Base-by-base conservation (phyloP, 371 early-diverging fungal species). In the Rhizopus microsporus region DNA sequence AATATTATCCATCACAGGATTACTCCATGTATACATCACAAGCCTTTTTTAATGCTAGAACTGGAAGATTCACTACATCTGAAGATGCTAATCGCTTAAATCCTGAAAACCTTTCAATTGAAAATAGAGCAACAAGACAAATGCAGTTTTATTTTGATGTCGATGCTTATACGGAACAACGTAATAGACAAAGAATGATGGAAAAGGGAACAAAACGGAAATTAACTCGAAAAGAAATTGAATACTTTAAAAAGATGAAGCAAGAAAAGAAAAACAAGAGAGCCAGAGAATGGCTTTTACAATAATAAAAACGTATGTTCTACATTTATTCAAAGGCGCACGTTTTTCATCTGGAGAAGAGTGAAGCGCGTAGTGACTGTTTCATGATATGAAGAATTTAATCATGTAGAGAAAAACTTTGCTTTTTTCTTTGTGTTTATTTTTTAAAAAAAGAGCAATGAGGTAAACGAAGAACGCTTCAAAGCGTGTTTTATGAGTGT, bases 111-210 rank as follows among this genome's bases (percentile, higher is more conserved):
- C 52, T 72, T 33, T 59, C 75, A 3, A 66, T 71, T 42, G 72
- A 72, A 50, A 64, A 54, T 16, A 69, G 80, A 38, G 75, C 75
- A 30, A 74, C 50, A 17, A 59, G 70, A 51, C 79, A 78, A 54
- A 78, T 78, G 79, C 62, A 73, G 32, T 63, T 65, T 61, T 78
- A 73, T 50, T 78, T 78, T 63, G 79, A 78, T 52, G 79, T 78
- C 6, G 75, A 78, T 57, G 66, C 56, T 7, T 78, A 78, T 63
- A 71, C 63, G 23, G 75, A 75, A 46, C 55, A 72, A 49, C 45
- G 66, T 5, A 76, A 76, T 56, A 40, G 50, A 40, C 59, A 64
- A 38, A 53, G 60, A 38, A 7, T 31, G 4, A 23, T 54, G 7
- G 62, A 54, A 13, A 33, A 52, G n/a, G 51, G 42, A 7, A 65